Evolutionary conservation across 139 green algal species (phyloP), one percentile per base, ranked within the genome.

Genomic region (Asterochloris sp.): DNA sequence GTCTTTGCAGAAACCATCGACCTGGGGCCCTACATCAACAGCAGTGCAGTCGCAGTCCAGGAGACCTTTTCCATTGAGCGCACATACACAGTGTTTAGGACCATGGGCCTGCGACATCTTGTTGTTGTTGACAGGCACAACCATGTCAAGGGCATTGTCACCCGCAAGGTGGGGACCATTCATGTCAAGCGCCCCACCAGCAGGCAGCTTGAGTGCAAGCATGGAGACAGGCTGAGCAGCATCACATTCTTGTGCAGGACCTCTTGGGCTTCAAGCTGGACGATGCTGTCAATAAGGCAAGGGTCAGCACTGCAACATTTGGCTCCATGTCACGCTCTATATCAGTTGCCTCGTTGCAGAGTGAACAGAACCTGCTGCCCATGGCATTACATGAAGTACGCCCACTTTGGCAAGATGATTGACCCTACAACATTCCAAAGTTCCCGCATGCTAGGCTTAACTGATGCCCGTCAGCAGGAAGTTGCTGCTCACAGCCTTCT

Each of bases 31-130:
- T 97, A 97, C 86, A 89, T 95, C 82, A 96, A 97, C 89, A 93
- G 88, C 9, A 92, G 87, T 67, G 85, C 90, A 0, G 83, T 91
- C 69, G 87, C 88, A 64, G 90, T 95, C 10, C 87, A 87, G 13
- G 91, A 95, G 82, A 86, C 68, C n/a, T 95, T 96, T 83, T 92
- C 87, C 14, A 66, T 97, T 47, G 91, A 96, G 86, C 89, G 94
- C 61, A 87, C 93, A 8, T 97, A 98, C 87, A 87, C 95, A 54
- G 81, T 98, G 60, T 97, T 98, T 82, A 69, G 67, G 81, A 95
- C 89, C 75, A 93, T 97, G 86, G 94, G 94, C 47, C 82, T 97
- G 84, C 83, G 94, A 0, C 94, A 97, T 85, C 84, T 97, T 10
- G 73, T 91, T 0, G 91, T 97, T 28, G 89, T 95, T 60, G 92